phyloP scores from a whole-genome alignment of 495 filamentous ascomycete species.

The Geopyxis carbonaria region DNA sequence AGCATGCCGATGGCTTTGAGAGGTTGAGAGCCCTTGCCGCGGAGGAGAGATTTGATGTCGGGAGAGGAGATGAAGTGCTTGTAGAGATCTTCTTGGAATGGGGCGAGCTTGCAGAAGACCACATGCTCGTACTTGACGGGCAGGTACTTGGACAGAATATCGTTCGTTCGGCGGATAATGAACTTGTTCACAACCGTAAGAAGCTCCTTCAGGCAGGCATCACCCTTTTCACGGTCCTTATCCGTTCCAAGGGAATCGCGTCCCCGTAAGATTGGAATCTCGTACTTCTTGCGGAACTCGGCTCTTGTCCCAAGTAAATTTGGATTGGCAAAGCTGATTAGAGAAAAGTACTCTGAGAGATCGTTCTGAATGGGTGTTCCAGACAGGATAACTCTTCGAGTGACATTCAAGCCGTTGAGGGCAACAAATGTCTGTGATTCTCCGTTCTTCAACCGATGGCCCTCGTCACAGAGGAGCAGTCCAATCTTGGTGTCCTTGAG shows the following conservation, averaged over 20 bases:
- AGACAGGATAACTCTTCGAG: slow-evolving; percentile 80
- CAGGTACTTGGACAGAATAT: slow-evolving; percentile 93
- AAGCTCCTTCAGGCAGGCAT: slow-evolving; percentile 68
- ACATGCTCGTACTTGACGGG: slow-evolving; percentile 99
- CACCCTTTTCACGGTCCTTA: slow-evolving; percentile 62
- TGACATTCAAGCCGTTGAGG: slow-evolving; percentile 77
- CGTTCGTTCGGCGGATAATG: slow-evolving; percentile 96
- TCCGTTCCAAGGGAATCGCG: slow-evolving; percentile 83
- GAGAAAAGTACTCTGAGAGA: slow-evolving; percentile 87
- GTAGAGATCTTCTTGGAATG: slow-evolving; percentile 85
- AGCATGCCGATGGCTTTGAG: slow-evolving; percentile 90
- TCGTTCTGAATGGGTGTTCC: slow-evolving; percentile 98
- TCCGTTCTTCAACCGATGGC: slow-evolving; percentile 95
- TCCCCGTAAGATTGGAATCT: slow-evolving; percentile 80
- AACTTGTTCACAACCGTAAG: slow-evolving; percentile 86
- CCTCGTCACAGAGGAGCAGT: slow-evolving; percentile 92
- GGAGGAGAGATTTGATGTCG: slow-evolving; percentile 77
- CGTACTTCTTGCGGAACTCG: slow-evolving; percentile 90
- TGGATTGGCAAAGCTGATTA: slow-evolving; percentile 94
- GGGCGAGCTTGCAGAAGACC: slow-evolving; percentile 93
- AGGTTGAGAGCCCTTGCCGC: slow-evolving; percentile 90
- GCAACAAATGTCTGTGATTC: slow-evolving; percentile 89
- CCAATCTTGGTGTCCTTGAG: slow-evolving; percentile 76
- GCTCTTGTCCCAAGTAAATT: slow-evolving; percentile 71
- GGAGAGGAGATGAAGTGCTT: slow-evolving; percentile 94